Evolutionary conservation across 2,329 filamentous ascomycete species (phyloP).

Genomic region (Diaporthe batatas): DNA sequence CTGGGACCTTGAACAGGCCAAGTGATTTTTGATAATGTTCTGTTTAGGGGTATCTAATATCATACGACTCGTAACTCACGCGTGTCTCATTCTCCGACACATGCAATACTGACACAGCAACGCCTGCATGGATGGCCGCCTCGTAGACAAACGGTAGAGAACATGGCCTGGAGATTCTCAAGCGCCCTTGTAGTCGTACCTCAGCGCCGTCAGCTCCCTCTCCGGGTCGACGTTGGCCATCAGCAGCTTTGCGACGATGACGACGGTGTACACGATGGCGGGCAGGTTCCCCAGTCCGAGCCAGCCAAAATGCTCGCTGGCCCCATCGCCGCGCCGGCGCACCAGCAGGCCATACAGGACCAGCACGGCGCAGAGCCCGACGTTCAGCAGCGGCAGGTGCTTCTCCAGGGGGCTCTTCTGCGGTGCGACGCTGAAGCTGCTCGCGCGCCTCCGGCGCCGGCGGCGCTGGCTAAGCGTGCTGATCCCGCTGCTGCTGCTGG

Average conservation of each 20-base stretch:
- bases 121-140: neutral
- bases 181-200: conserved; percentile 77
- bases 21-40: neutral
- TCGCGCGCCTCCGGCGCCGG: conserved; percentile 36
- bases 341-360: conserved; percentile 58
- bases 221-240: conserved; percentile 79
- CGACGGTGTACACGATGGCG: conserved; percentile 70
- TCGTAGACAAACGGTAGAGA: neutral
- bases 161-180: conserved; percentile 48
- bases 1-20: neutral
- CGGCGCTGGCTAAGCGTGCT: conserved; percentile 34
- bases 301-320: conserved; percentile 42
- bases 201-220: conserved; percentile 71
- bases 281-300: conserved; percentile 62
- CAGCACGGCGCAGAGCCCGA: conserved; percentile 67
- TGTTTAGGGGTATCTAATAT: conserved; percentile 22
- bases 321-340: conserved; percentile 49
- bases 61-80: neutral
- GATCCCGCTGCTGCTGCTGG: conserved; percentile 32
- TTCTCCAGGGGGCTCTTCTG: conserved; percentile 63
- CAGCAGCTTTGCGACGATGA: conserved; percentile 73
- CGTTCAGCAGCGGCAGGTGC: conserved; percentile 73
- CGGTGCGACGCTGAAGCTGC: conserved; percentile 44
- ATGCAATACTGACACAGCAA: neutral
- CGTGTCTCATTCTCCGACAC: conserved; percentile 7